A percentile compares a stretch with the other conserved stretches of the same genome.
phyloP scores from a whole-genome alignment of 1,284 basidiomycete species.

The Exobasidium cylindrosporum region DNA sequence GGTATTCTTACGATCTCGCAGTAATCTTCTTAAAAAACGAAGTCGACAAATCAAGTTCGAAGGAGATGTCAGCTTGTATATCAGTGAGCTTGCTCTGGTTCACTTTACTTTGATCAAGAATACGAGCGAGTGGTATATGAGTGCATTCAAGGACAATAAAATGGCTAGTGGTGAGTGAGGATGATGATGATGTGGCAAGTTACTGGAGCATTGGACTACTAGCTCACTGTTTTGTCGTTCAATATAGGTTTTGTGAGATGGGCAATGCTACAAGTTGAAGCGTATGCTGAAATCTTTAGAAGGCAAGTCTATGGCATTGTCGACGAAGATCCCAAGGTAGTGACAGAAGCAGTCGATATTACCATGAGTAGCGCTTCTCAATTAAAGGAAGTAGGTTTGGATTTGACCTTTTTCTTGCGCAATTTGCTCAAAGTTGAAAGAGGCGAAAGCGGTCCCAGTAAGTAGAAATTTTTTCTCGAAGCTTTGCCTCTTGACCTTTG shows the following conservation, averaged over 20 bases:
- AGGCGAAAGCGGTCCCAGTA: slow-evolving; percentile 9
- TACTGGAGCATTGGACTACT: no score
- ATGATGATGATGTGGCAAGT: neutral
- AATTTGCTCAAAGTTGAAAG: slow-evolving; percentile 18
- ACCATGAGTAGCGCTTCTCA: slow-evolving; percentile 32
- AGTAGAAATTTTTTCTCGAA: no score
- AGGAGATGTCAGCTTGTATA: slow-evolving; percentile 74
- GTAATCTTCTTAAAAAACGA: slow-evolving; percentile 71
- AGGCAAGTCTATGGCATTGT: slow-evolving; percentile 75
- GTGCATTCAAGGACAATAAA: slow-evolving; percentile 89
- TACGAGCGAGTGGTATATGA: slow-evolving; percentile 95
- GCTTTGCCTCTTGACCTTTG: neutral
- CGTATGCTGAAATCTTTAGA: slow-evolving; percentile 79
- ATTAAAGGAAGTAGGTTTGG: slow-evolving; percentile 43
- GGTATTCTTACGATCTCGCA: slow-evolving; percentile 77
- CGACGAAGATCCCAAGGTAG: slow-evolving; percentile 35
- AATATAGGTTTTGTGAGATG: slow-evolving; percentile 73
- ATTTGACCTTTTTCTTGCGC: slow-evolving; percentile 30
- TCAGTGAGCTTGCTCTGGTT: slow-evolving; percentile 76
- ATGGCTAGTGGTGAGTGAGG: slow-evolving; percentile 66
- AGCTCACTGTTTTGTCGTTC: no score
- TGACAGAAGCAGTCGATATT: slow-evolving; percentile 32
- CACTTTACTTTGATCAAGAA: slow-evolving; percentile 87
- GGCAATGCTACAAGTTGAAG: slow-evolving; percentile 81
- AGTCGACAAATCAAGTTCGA: slow-evolving; percentile 84